Conservation (phyloP, 139 green algal genomes). For the Dunaliella primolecta region DNA sequence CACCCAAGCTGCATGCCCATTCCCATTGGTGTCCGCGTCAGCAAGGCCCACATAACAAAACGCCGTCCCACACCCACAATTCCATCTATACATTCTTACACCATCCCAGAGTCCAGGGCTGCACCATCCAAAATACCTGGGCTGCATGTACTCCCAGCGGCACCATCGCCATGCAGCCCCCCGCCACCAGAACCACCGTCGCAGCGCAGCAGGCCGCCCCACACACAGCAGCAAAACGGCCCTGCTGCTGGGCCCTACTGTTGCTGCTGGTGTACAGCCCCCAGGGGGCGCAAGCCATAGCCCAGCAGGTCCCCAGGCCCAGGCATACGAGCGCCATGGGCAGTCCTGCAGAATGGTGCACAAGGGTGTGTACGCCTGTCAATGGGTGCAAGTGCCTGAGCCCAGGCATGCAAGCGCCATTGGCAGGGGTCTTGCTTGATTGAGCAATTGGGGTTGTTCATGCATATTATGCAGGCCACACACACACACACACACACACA, state of each 20-base stretch:
- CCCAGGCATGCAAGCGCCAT: constrained; percentile 6
- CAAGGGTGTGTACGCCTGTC: background rate
- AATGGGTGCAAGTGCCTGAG: background rate
- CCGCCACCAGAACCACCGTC: background rate
- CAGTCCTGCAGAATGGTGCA: background rate
- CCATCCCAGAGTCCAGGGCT: background rate
- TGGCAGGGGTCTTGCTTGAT: background rate
- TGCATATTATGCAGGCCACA: too few relatives aligned
- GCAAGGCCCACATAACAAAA: too few relatives aligned
- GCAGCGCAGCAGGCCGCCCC: background rate
- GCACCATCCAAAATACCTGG: background rate
- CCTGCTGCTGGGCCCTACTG: background rate
- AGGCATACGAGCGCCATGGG: too few relatives aligned
- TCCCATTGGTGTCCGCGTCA: too few relatives aligned
- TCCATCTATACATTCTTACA: background rate
- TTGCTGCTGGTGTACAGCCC: too few relatives aligned
- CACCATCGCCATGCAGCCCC: background rate
- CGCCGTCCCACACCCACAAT: too few relatives aligned
- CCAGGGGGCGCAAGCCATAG: too few relatives aligned
- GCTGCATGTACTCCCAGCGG: background rate
- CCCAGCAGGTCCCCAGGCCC: too few relatives aligned
- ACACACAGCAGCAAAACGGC: background rate
- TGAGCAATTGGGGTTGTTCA: background rate
- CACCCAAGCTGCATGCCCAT: too few relatives aligned
- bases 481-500: too few relatives aligned